phyloP scores from a whole-genome alignment of 2,329 filamentous ascomycete genomes.

The Periconia digitata region DNA sequence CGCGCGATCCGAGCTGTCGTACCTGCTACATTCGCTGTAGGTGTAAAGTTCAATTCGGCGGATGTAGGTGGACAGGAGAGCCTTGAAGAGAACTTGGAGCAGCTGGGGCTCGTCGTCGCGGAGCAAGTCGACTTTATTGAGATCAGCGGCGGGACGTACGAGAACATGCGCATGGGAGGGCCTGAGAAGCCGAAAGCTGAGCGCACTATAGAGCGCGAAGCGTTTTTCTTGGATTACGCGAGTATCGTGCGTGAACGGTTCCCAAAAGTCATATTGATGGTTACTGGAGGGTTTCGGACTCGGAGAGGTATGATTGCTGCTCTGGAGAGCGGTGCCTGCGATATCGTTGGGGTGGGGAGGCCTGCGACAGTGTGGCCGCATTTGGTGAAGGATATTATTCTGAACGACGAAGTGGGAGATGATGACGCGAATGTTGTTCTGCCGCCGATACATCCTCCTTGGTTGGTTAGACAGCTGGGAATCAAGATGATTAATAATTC shows the following conservation, averaged over 20 bases:
- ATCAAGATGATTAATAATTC: background rate
- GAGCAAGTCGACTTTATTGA: slow-evolving; percentile 67
- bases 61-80: slow-evolving; percentile 47
- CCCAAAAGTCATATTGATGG: slow-evolving; percentile 48
- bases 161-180: slow-evolving; percentile 16
- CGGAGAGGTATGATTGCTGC: slow-evolving; percentile 57
- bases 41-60: slow-evolving; percentile 55
- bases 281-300: slow-evolving; percentile 60
- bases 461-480: background rate
- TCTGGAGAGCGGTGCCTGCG: slow-evolving; percentile 41
- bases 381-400: slow-evolving; percentile 10
- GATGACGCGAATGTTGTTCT: slow-evolving; percentile 8
- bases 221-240: slow-evolving; percentile 69
- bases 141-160: slow-evolving; percentile 60
- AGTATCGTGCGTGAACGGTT: slow-evolving; percentile 48
- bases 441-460: background rate
- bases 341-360: slow-evolving; percentile 13
- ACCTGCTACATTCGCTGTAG: slow-evolving; percentile 48
- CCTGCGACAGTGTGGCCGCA: slow-evolving; percentile 11
- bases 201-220: slow-evolving; percentile 60
- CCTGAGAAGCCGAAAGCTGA: slow-evolving; percentile 7
- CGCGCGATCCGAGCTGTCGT: slow-evolving; percentile 45
- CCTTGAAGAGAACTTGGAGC: slow-evolving; percentile 57
- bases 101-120: slow-evolving; percentile 54
- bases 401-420: slow-evolving; percentile 14